These are phyloP conservation scores for Penicillium sumatraense DNA, from an alignment of 2,329 filamentous ascomycete species.

Conservation along the genomic window DNA sequence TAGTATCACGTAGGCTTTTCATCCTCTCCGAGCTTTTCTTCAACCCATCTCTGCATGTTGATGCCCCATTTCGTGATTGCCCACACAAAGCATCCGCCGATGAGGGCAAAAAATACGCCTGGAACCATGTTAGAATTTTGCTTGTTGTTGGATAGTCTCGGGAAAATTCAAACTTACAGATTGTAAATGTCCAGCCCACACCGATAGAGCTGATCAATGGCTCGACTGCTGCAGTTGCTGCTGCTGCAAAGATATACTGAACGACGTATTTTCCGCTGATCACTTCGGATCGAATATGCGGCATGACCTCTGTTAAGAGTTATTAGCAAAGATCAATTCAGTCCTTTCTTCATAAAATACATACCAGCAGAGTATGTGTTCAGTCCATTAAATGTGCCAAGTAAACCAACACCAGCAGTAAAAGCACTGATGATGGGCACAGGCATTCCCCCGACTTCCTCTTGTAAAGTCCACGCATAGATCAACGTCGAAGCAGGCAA, in stretches of 20 bases:
- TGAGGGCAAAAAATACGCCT: conserved; percentile 36
- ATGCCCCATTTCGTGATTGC: conserved; percentile 36
- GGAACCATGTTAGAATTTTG: conserved; percentile 6
- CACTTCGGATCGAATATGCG: conserved; percentile 66
- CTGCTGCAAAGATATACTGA: conserved; percentile 74
- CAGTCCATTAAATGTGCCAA: conserved; percentile 74
- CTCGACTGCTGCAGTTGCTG: conserved; percentile 70
- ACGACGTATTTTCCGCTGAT: conserved; percentile 80
- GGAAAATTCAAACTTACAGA: conserved; percentile 52
- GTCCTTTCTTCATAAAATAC: neutral
- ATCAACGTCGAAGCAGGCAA: conserved; percentile 68
- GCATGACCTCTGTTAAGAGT: conserved; percentile 45
- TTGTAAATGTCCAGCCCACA: conserved; percentile 80
- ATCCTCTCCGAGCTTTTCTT: conserved; percentile 28
- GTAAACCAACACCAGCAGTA: conserved; percentile 70
- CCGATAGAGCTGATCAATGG: conserved; percentile 74
- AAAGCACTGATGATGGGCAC: conserved; percentile 73
- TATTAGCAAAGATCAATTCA: neutral
- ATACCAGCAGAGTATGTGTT: conserved; percentile 66
- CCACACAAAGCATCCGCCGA: conserved; percentile 33
- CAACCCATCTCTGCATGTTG: conserved; percentile 41
- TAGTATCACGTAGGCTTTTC: conserved; percentile 16
- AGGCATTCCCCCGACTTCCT: conserved; percentile 57
- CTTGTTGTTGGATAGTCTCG: too few species aligned
- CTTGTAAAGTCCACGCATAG: conserved; percentile 69